Percentiles rank a stretch among this genome's conserved stretches.
phyloP scores from a whole-genome alignment of 2,329 filamentous ascomycete genomes.

The Phialocephala sp. region DNA sequence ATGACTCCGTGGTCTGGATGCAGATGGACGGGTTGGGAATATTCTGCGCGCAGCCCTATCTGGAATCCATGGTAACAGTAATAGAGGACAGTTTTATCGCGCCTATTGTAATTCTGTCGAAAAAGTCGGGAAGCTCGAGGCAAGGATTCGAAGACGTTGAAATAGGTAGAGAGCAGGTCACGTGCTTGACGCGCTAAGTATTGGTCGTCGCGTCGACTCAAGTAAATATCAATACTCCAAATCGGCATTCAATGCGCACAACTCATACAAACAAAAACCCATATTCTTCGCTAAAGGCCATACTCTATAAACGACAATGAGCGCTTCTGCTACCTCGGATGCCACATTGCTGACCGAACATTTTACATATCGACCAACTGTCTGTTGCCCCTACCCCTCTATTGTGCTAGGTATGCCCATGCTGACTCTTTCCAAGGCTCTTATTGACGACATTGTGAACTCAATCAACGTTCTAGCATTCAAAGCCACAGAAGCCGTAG shows the following conservation, averaged over 20 bases:
- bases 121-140: neutral
- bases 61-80: neutral
- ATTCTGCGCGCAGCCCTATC: neutral
- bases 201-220: neutral
- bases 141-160: conserved; percentile 1
- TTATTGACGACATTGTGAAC: conserved; percentile 98
- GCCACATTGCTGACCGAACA: conserved; percentile 88
- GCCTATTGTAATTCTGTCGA: conserved; percentile 6
- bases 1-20: neutral
- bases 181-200: neutral
- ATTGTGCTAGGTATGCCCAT: conserved; percentile 11
- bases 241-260: neutral
- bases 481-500: conserved; percentile 85
- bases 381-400: conserved; percentile 51
- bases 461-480: conserved; percentile 93
- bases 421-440: conserved; percentile 60
- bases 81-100: neutral
- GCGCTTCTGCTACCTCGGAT: conserved; percentile 37
- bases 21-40: conserved; percentile 1
- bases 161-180: neutral
- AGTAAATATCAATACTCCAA: conserved; percentile 6
- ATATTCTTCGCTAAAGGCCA: neutral
- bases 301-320: conserved; percentile 28
- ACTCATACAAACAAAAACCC: neutral
- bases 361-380: conserved; percentile 90